These are phyloP conservation scores for Plasmodium vivax DNA, from an alignment of 169 alveolate genomes.

Conservation along the genomic window DNA sequence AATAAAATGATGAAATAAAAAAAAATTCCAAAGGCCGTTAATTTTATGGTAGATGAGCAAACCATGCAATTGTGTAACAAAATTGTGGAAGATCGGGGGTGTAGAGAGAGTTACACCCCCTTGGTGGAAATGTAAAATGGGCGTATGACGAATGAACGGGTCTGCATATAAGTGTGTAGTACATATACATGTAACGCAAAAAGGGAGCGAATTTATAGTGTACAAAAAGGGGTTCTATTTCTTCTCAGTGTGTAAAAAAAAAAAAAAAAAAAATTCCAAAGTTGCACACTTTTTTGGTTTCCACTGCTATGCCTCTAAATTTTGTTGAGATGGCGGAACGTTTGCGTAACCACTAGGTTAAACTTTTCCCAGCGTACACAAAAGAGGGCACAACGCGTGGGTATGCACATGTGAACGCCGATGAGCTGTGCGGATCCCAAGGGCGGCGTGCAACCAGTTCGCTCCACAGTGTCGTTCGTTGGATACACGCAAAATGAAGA, in stretches of 20 bases:
- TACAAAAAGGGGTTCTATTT: not conserved
- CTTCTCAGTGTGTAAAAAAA: not conserved
- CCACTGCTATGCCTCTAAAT: not conserved
- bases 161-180: not conserved
- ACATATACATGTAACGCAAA: not conserved
- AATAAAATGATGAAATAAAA: not conserved
- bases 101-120: not conserved
- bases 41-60: not conserved
- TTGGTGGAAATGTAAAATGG: not conserved
- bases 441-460: not conserved
- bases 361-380: not conserved
- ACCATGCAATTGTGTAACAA: slow-evolving; percentile 1
- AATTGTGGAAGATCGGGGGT: not conserved
- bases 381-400: not conserved
- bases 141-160: not conserved
- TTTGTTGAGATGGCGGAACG: not conserved
- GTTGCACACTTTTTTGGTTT: not conserved
- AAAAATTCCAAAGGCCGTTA: not conserved
- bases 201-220: not conserved
- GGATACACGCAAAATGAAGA: not conserved
- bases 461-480: not conserved
- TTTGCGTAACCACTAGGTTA: not conserved
- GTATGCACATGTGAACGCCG: not conserved
- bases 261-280: not conserved
- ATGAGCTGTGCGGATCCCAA: not conserved